Evolutionary conservation across 2,329 filamentous ascomycete species (phyloP).

Genomic region (Cryphonectria parasitica): DNA sequence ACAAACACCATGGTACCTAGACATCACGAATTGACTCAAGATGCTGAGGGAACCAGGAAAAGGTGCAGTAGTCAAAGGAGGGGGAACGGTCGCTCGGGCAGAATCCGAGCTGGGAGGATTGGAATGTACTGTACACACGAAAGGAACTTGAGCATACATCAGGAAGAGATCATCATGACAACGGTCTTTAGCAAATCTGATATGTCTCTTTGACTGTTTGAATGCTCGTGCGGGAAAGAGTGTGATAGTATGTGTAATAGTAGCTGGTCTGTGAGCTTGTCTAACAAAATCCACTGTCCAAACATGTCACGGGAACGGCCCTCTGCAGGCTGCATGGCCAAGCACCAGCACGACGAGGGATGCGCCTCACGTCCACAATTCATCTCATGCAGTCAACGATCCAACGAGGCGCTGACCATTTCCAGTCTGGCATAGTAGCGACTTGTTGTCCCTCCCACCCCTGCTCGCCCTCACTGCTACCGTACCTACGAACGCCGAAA

Average conservation of each 20-base stretch:
- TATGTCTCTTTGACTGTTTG: neutral
- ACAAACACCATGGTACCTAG: neutral
- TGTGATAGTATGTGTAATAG: neutral
- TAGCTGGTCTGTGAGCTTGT: neutral
- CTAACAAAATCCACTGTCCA: neutral
- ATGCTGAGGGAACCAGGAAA: neutral
- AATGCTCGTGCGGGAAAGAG: neutral
- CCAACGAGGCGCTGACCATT: neutral
- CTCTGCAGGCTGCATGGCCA: constrained; percentile 6
- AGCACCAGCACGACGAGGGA: constrained; percentile 3
- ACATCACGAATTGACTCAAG: neutral
- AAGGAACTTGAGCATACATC: neutral
- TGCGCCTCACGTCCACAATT: neutral
- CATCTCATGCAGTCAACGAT: neutral
- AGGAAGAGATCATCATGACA: constrained; percentile 4
- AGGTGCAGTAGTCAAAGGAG: neutral
- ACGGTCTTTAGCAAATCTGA: neutral
- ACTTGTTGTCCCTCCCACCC: neutral
- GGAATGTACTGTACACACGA: neutral
- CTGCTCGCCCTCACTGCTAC: neutral
- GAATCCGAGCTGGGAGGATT: constrained; percentile 6
- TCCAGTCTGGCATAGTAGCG: constrained; percentile 4
- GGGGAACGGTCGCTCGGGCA: neutral
- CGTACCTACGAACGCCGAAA: constrained; percentile 1
- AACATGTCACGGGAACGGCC: constrained; percentile 5